Conservation (phyloP, 164 flowering plant species). For the Platanus orientalis region DNA sequence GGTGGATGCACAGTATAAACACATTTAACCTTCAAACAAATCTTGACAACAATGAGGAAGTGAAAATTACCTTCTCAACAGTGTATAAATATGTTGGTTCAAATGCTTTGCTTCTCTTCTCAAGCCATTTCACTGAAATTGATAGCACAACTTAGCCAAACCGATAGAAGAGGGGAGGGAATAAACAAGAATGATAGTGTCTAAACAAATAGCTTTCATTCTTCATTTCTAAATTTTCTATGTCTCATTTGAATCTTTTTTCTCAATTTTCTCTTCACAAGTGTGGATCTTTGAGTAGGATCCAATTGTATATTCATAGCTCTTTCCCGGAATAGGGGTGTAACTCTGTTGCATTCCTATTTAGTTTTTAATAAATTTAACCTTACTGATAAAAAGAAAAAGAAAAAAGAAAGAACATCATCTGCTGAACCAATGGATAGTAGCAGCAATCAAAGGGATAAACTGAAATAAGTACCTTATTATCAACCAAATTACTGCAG, state of each 20-base stretch:
- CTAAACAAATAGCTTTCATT: slow-evolving; percentile 1
- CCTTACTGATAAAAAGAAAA: too few relatives aligned
- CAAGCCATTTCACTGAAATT: slow-evolving; percentile 82
- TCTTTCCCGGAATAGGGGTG: too few relatives aligned
- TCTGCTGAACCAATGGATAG: background rate
- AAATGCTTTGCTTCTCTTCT: slow-evolving; percentile 62
- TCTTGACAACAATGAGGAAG: too few relatives aligned
- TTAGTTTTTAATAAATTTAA: too few relatives aligned
- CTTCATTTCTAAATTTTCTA: background rate
- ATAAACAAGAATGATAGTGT: background rate
- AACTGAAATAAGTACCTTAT: too few relatives aligned
- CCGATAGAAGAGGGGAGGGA: background rate
- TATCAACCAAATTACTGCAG: too few relatives aligned
- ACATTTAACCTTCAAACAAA: too few relatives aligned
- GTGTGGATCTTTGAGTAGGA: too few relatives aligned
- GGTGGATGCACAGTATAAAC: background rate
- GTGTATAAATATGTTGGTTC: slow-evolving; percentile 94
- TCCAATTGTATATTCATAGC: too few relatives aligned
- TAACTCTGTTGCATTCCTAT: too few relatives aligned
- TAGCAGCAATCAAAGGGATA: background rate
- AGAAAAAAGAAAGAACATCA: background rate
- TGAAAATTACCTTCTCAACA: slow-evolving; percentile 67
- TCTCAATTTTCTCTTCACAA: too few relatives aligned
- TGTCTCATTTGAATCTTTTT: too few relatives aligned
- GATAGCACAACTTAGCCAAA: slow-evolving; percentile 5